Base-by-base conservation (phyloP, 164 flowering plant species). In the Magnolia officinalis region DNA sequence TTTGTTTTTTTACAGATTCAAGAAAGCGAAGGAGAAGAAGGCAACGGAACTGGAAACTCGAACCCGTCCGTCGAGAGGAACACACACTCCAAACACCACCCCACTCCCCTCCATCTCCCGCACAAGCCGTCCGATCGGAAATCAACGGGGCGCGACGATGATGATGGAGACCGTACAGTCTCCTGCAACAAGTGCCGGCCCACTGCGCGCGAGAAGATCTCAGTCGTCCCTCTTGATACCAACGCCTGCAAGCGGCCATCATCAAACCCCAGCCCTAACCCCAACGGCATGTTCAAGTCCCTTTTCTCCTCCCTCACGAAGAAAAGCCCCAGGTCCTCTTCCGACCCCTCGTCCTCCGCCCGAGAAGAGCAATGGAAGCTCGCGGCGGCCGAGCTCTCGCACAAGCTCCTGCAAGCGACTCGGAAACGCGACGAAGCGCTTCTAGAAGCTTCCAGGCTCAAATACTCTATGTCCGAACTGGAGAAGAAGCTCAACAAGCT, bases 141-240 rank as follows among this genome's bases (percentile, higher is more conserved):
- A 4, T n/a, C 69, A 0, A 24, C 55, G 10, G 72, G 2, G 16
- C n/a, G 16, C 59, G 70, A 4, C 61, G 71, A 65, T 8, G 75
- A 20, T 21, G 77, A 24, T 13, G 84, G 51, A 2, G 89, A 78
- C 63, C 78, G 81, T 0, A 77, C 88, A 0, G 90, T 95, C 10
- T 88, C 90, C n/a, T 95, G 96, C 88, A 91, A 87, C 89, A 88
- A 87, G 76, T 95, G 99, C 75, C 85, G 96, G 10, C 99, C 99
- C 0, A 81, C 82, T 74, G 73, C 90, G 7, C 85, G 98, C 5
- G 99, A 93, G 74, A 92, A 89, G 82, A 86, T 87, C 81, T 84
- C 94, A 0, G 90, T 92, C 13, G 91, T 89, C 16, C 96, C 97
- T 0, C 49, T 89, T 26, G 91, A 91, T 71, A 76, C 74, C 82